Base-by-base conservation (phyloP, 139 green algal species). In the Coelastrella sp. region DNA sequence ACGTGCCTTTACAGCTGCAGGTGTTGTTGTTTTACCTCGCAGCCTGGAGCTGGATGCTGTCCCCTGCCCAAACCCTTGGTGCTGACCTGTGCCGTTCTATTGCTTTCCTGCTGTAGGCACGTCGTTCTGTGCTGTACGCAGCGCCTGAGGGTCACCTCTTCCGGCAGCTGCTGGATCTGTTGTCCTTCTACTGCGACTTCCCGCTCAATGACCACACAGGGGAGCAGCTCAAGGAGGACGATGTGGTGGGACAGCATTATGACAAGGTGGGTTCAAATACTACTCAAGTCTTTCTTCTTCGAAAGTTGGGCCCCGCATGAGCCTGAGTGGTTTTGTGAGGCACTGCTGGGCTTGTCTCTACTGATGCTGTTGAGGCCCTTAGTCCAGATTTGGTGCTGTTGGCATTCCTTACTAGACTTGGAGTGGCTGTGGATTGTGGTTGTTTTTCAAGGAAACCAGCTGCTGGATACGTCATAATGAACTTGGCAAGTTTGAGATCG, bases 171-270 rank as follows among this genome's bases (percentile, higher is more conserved):
- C 90, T 98, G 27, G 96, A 99, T 91, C 92, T 98, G 83, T 89
- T 98, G 58, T 83, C 91, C 25, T 98, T 98, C 92, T 99, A 99
- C 94, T 91, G 96, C 60, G 66, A 92, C 75, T 99, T 99, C 94
- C 96, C 97, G 80, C 96, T 99, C n/a, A 92, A 99, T 89, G 95
- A 99, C 93, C 96, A 99, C 93, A 98, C 96, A 11, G 97, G 97
- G 3, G 94, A 97, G 70, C 93, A 96, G 58, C 90, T 98, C 17
- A 94, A 90, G 5, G 97, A 99, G 25, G 97, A 99, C 24, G 96
- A 98, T 6, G 88, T 99, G 17, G 90, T 90, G 8, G 82, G 84
- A 22, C 24, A 65, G 15, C 96, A 99, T 89, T 98, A 98, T 87
- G 95, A 97, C 25, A 95, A 95, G 92, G 94, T 96, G 24, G 24